A percentile compares a stretch with the other conserved stretches of the same genome.
Conservation (phyloP, 495 filamentous ascomycete genomes). For the Halenospora varia region DNA sequence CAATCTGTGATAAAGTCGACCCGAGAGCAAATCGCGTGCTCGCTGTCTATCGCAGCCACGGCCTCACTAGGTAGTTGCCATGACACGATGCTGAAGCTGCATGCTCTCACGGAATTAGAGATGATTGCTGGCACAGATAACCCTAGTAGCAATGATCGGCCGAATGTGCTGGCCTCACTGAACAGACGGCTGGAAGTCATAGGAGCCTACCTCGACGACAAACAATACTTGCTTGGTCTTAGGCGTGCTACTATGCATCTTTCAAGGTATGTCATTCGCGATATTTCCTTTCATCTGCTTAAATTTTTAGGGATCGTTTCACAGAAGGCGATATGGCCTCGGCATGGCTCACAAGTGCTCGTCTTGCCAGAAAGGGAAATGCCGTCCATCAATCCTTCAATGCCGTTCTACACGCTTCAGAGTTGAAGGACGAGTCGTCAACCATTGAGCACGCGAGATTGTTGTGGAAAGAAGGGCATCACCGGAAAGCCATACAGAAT, state of each 20-base stretch:
- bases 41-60: constrained; percentile 69
- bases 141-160: constrained; percentile 25
- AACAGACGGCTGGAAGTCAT: constrained; percentile 76
- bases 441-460: constrained; percentile 89
- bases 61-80: constrained; percentile 78
- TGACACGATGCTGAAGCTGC: constrained; percentile 74
- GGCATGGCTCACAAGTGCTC: constrained; percentile 81
- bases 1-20: constrained; percentile 54
- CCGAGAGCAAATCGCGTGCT: constrained; percentile 65
- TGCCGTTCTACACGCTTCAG: constrained; percentile 82
- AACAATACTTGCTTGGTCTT: constrained; percentile 90
- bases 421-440: constrained; percentile 77
- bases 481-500: constrained; percentile 90
- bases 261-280: constrained; percentile 24
- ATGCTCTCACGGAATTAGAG: constrained; percentile 84
- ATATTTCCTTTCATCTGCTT: too few species aligned
- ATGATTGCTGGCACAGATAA: constrained; percentile 54
- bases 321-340: constrained; percentile 69
- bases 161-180: constrained; percentile 53
- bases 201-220: constrained; percentile 82
- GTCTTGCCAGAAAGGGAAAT: constrained; percentile 78
- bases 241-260: constrained; percentile 78
- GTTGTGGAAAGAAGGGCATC: constrained; percentile 92
- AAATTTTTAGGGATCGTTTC: too few species aligned
- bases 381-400: constrained; percentile 85